Evolutionary conservation across 441 rosid species (phyloP).

Genomic region (Brassica balearica): DNA sequence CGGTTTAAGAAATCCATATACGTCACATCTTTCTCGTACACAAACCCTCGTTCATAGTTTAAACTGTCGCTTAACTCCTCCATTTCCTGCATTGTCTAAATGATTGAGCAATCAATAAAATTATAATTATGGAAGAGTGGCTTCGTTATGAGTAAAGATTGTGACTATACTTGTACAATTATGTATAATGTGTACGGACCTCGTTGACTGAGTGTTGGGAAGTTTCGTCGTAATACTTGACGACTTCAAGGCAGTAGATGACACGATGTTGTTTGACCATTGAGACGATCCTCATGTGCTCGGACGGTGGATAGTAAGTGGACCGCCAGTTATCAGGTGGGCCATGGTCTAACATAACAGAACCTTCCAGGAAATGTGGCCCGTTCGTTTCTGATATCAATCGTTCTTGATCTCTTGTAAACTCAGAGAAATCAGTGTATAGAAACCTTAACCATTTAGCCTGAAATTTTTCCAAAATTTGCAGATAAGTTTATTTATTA

Average conservation of each 20-base stretch:
- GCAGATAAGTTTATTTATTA: no score
- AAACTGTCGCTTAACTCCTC: constrained; percentile 50
- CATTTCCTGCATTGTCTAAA: constrained; percentile 52
- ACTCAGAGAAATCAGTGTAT: constrained; percentile 64
- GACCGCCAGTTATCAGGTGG: constrained; percentile 62
- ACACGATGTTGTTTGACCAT: constrained; percentile 58
- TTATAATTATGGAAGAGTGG: not conserved
- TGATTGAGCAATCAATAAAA: not conserved
- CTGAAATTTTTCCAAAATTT: constrained; percentile 42
- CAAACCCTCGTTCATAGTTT: constrained; percentile 55
- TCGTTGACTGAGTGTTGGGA: constrained; percentile 51
- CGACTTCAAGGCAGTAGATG: constrained; percentile 86
- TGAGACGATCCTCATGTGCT: constrained; percentile 61
- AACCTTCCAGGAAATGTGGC: constrained; percentile 81
- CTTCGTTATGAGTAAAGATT: not conserved
- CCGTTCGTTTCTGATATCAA: constrained; percentile 70
- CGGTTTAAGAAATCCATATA: constrained; percentile 73
- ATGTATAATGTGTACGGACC: constrained; percentile 48
- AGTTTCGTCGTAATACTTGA: constrained; percentile 67
- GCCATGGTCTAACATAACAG: constrained; percentile 63
- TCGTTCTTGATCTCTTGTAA: constrained; percentile 79
- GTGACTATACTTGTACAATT: constrained; percentile 5
- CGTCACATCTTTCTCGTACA: constrained; percentile 63
- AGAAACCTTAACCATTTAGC: constrained; percentile 86
- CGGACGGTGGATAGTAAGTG: constrained; percentile 71